Percentiles rank a stretch among this genome's conserved stretches.
Conservation (phyloP, 2,329 filamentous ascomycete genomes). For the Arthrobotrys conoides region DNA sequence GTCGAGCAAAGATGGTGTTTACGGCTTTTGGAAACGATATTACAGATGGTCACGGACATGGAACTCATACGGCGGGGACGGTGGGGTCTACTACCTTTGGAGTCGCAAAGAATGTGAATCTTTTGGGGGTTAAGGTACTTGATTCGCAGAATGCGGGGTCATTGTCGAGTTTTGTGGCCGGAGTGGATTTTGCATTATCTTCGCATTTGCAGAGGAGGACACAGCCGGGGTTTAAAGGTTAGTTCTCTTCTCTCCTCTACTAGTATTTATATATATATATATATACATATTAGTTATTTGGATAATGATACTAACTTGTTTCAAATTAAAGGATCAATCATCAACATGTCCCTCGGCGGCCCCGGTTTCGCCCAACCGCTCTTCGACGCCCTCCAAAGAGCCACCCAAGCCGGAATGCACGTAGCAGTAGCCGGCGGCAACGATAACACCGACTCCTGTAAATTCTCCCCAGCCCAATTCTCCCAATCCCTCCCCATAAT, state of each 20-base stretch:
- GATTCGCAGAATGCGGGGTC: conserved; percentile 70
- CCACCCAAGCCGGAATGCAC: conserved; percentile 70
- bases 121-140: conserved; percentile 72
- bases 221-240: conserved; percentile 45
- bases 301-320: not conserved
- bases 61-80: conserved; percentile 29
- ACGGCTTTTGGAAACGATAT: conserved; percentile 69
- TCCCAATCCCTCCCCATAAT: conserved; percentile 66
- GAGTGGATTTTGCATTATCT: conserved; percentile 70
- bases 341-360: conserved; percentile 72
- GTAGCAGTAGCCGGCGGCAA: conserved; percentile 74
- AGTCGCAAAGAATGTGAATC: conserved; percentile 28
- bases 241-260: too few relatives aligned
- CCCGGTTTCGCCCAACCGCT: conserved; percentile 68
- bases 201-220: conserved; percentile 20
- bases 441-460: conserved; percentile 68
- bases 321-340: conserved; percentile 65
- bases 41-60: conserved; percentile 68
- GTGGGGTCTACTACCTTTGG: conserved; percentile 30
- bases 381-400: conserved; percentile 70
- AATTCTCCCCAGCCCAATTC: conserved; percentile 60
- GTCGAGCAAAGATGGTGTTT: conserved; percentile 61
- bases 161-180: conserved; percentile 72
- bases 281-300: not conserved
- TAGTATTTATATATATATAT: too few relatives aligned